Evolutionary conservation across 768 basidiomycete genomes (phyloP).

Genomic region (Leccinum truebloodii): DNA sequence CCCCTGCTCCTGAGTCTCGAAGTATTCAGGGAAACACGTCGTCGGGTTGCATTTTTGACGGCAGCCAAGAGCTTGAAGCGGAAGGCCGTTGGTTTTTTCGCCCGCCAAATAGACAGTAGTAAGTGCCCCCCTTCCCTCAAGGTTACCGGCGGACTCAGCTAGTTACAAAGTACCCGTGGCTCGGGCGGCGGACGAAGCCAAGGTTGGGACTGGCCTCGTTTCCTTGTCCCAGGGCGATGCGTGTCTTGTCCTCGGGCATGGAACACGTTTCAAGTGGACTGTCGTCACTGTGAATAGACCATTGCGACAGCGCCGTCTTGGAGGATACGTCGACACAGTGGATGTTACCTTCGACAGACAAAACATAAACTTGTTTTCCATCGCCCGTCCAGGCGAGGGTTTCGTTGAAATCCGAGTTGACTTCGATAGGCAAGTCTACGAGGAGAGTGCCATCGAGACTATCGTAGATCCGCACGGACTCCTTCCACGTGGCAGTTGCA

Average conservation of each 20-base stretch:
- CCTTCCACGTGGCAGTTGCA: too few relatives aligned
- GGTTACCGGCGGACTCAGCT: slow-evolving; percentile 11
- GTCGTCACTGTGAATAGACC: too few relatives aligned
- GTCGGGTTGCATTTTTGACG: slow-evolving; percentile 82
- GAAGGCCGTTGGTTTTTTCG: slow-evolving; percentile 76
- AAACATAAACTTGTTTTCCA: too few relatives aligned
- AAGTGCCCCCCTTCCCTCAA: slow-evolving; percentile 25
- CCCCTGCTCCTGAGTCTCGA: slow-evolving; percentile 83
- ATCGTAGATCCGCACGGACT: too few relatives aligned
- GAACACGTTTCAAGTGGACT: slow-evolving; percentile 63
- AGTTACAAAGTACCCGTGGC: slow-evolving; percentile 77
- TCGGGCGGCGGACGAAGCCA: slow-evolving; percentile 86
- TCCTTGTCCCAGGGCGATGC: slow-evolving; percentile 75
- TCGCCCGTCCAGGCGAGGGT: too few relatives aligned
- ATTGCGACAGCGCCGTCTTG: too few relatives aligned
- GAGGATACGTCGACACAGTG: too few relatives aligned
- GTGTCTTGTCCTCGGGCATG: slow-evolving; percentile 77
- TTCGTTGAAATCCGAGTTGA: too few relatives aligned
- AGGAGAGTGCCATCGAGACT: too few relatives aligned
- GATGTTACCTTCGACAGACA: too few relatives aligned
- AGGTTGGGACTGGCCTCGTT: slow-evolving; percentile 71
- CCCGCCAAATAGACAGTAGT: slow-evolving; percentile 88
- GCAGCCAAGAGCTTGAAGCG: slow-evolving; percentile 89
- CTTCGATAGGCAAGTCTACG: too few relatives aligned
- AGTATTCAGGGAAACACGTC: slow-evolving; percentile 79